Conservation (phyloP, 225 moss, liverwort and hornwort genomes). For the Takakia lepidozioides region DNA sequence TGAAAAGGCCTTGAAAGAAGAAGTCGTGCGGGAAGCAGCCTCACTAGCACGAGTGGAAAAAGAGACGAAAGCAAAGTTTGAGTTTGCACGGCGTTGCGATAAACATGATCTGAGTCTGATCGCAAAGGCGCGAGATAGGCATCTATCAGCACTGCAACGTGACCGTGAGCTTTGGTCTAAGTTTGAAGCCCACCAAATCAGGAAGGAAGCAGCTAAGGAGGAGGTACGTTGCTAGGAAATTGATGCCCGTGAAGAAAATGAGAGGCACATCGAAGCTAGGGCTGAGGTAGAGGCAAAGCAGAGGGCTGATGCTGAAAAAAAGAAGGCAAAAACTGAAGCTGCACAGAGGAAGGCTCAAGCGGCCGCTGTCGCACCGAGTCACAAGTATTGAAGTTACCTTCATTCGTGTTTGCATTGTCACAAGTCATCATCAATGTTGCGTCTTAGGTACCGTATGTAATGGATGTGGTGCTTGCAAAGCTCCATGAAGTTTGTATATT, state of each 20-base stretch:
- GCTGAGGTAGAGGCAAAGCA: conserved; percentile 60
- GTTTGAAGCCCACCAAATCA: conserved; percentile 82
- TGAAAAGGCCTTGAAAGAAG: too few species aligned
- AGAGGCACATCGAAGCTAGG: too few species aligned
- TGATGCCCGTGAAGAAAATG: too few species aligned
- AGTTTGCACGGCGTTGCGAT: too few species aligned
- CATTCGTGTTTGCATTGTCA: conserved; percentile 73
- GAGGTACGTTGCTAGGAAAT: conserved; percentile 75
- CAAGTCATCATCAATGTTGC: conserved; percentile 90
- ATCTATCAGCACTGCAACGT: conserved; percentile 73
- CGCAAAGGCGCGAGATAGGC: conserved; percentile 86
- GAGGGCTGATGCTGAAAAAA: conserved; percentile 53
- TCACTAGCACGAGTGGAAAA: too few species aligned
- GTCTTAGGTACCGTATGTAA: conserved; percentile 76
- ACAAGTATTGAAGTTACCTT: conserved; percentile 77
- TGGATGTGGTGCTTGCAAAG: conserved; percentile 84
- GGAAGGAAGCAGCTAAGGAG: conserved; percentile 91
- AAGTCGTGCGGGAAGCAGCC: too few species aligned
- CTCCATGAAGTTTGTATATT: conserved; percentile 86
- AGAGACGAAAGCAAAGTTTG: too few species aligned
- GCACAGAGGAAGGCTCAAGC: too few species aligned
- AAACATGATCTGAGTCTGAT: too few species aligned
- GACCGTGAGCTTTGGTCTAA: conserved; percentile 91
- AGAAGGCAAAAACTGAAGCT: too few species aligned
- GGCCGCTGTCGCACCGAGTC: conserved; percentile 57